These are phyloP conservation scores for Rhazya stricta DNA, from an alignment of 257 asterid species.

Conservation along the genomic window DNA sequence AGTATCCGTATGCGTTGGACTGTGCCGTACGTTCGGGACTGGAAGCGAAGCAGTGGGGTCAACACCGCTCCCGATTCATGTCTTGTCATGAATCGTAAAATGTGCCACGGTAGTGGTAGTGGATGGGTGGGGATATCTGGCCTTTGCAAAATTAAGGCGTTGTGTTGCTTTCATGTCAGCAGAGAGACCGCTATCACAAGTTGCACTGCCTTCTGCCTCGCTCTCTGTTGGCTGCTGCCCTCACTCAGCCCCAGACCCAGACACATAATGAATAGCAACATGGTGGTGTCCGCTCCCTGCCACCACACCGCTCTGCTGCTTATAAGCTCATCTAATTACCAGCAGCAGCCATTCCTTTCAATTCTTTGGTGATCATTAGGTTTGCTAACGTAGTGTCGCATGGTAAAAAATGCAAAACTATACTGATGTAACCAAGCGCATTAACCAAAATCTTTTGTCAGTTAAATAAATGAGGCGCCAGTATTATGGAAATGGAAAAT, in stretches of 20 bases:
- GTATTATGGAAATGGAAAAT: no score
- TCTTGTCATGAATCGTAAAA: slow-evolving; percentile 28
- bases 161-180: slow-evolving; percentile 49
- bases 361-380: no score
- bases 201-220: slow-evolving; percentile 24
- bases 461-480: no score
- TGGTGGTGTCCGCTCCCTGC: neutral
- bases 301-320: neutral
- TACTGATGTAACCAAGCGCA: no score
- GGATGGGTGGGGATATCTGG: neutral
- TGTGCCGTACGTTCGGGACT: neutral
- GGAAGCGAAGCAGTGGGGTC: slow-evolving; percentile 3
- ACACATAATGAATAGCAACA: neutral
- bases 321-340: no score
- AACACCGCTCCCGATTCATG: slow-evolving; percentile 4
- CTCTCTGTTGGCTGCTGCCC: neutral
- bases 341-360: no score
- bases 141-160: slow-evolving; percentile 21
- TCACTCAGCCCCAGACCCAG: neutral
- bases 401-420: no score
- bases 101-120: slow-evolving; percentile 32
- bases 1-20: neutral
- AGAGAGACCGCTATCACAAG: slow-evolving; percentile 28
- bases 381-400: no score
- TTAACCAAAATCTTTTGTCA: no score